Conservation (phyloP, 345 rosid species). For the Passiflora organensis region DNA sequence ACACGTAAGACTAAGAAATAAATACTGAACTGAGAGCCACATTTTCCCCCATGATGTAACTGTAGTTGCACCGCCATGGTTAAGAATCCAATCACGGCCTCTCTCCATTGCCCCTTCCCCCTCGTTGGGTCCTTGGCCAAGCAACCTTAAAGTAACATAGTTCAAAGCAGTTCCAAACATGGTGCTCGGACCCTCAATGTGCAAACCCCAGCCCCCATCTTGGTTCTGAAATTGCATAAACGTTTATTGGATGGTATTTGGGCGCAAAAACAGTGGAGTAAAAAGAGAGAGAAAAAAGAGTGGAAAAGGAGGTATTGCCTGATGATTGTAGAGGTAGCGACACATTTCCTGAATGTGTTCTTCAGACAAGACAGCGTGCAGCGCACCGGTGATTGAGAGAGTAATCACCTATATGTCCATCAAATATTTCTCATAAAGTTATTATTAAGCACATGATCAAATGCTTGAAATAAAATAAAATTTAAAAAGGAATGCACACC, state of each 20-base stretch:
- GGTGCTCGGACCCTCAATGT: conserved; percentile 95
- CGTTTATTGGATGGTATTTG: neutral
- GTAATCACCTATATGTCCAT: conserved; percentile 57
- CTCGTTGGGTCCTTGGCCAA: conserved; percentile 89
- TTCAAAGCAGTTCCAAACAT: conserved; percentile 93
- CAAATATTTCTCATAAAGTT: neutral
- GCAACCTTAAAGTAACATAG: conserved; percentile 83
- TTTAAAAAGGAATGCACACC: conserved; percentile 33
- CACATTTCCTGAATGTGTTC: conserved; percentile 73
- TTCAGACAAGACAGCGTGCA: conserved; percentile 69
- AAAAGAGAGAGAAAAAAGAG: too few relatives aligned
- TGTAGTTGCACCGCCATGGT: conserved; percentile 87
- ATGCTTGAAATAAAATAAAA: neutral
- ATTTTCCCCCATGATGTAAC: conserved; percentile 95
- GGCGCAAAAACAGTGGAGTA: neutral
- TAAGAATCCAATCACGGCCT: conserved; percentile 80
- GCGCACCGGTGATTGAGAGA: conserved; percentile 74
- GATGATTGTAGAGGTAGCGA: conserved; percentile 88
- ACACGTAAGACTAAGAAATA: conserved; percentile 7
- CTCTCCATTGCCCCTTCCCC: conserved; percentile 77
- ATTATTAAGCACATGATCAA: too few relatives aligned
- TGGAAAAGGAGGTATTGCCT: conserved; percentile 32
- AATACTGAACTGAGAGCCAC: conserved; percentile 93
- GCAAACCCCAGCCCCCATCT: conserved; percentile 99
- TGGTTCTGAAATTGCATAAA: conserved; percentile 52